Evolutionary conservation across 306 rosid species (phyloP).

Genomic region (Prunus campanulata): DNA sequence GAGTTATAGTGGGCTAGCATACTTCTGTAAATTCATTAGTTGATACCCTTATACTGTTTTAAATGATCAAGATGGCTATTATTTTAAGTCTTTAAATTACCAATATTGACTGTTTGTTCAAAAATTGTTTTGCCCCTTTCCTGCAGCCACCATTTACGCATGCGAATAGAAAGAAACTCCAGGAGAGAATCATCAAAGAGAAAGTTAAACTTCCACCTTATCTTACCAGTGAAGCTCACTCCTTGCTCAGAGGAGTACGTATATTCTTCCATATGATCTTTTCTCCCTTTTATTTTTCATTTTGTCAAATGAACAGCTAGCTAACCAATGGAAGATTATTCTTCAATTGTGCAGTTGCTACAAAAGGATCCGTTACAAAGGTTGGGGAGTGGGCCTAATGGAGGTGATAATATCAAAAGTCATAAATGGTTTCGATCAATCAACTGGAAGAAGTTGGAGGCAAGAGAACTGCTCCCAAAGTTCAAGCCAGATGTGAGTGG

Average conservation of each 20-base stretch:
- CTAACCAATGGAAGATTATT: not conserved
- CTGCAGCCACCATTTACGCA: conserved; percentile 89
- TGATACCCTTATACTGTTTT: not conserved
- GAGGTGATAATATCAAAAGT: conserved; percentile 67
- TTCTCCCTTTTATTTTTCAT: not conserved
- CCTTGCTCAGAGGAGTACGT: conserved; percentile 93
- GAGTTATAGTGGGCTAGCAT: no score
- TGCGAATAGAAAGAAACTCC: conserved; percentile 85
- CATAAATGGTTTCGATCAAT: conserved; percentile 82
- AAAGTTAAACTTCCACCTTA: conserved; percentile 79
- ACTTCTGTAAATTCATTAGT: not conserved
- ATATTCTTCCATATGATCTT: not conserved
- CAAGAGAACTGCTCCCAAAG: conserved; percentile 70
- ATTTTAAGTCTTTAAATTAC: not conserved
- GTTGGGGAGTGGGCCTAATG: conserved; percentile 78
- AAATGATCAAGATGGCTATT: not conserved
- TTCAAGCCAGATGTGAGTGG: conserved; percentile 89
- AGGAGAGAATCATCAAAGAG: conserved; percentile 87
- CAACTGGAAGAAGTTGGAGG: conserved; percentile 92
- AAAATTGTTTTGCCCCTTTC: conserved; percentile 13
- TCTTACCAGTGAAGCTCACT: conserved; percentile 80
- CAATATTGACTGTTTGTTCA: not conserved
- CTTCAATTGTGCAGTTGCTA: conserved; percentile 51
- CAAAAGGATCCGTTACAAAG: conserved; percentile 83
- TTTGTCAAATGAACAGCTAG: not conserved